Evolutionary conservation across 177 flowering plant genomes (phyloP).

Genomic region (Telopea speciosissima): DNA sequence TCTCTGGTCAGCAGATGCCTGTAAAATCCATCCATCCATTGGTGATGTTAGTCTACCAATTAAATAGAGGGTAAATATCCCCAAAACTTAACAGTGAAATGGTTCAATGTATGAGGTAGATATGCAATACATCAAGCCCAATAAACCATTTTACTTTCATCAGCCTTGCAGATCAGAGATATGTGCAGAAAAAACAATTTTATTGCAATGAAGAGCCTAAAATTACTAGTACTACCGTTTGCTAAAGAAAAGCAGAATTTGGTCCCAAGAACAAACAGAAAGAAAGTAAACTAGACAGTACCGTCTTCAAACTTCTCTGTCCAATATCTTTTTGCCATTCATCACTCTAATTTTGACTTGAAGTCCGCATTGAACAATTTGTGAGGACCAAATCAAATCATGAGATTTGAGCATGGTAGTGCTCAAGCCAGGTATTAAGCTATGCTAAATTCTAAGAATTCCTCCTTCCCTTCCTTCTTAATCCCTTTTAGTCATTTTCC

Average conservation of each 20-base stretch:
- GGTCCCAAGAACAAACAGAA: neutral
- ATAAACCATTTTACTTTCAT: neutral
- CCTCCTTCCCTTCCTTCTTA: neutral
- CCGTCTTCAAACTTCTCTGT: neutral
- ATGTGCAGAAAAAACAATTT: neutral
- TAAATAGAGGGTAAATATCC: neutral
- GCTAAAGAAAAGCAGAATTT: neutral
- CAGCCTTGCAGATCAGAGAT: neutral
- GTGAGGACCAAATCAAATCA: neutral
- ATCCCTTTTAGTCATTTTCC: neutral
- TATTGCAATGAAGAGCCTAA: neutral
- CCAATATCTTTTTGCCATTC: neutral
- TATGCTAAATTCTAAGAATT: neutral
- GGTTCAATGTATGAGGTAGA: neutral
- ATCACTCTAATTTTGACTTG: neutral
- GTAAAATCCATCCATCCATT: neutral
- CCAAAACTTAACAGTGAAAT: neutral
- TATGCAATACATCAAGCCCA: neutral
- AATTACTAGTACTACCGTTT: no score
- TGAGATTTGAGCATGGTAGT: neutral
- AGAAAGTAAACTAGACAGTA: neutral
- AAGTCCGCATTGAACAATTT: neutral
- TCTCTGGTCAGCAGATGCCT: slow-evolving; percentile 63
- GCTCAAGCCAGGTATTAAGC: neutral
- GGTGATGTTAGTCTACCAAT: neutral